Base-by-base conservation (phyloP, 768 basidiomycete species). In the Candolleomyces eurysporus region DNA sequence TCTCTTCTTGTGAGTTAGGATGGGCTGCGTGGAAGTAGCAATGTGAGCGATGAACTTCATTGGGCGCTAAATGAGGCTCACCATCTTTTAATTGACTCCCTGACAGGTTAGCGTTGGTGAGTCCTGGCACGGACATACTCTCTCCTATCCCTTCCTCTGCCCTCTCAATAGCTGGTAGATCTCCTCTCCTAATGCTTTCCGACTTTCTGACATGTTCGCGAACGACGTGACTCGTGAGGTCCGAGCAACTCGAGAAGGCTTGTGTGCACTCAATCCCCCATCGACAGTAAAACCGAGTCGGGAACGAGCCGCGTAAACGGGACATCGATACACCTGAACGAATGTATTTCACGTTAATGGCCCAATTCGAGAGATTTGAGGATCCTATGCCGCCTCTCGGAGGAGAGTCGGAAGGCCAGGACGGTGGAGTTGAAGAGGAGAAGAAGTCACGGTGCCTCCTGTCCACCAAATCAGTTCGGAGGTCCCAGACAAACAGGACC, bases 241-340 rank as follows among this genome's bases (percentile, higher is more conserved):
- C 76, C 2, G 68, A 62, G n/a, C 73, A 69, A 30, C 65, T 74
- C 10, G 67, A 49, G 59, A 81, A 86, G 2, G 72, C 72, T 10
- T 69, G 68, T 2, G 80, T 73, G 57, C 86, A 88, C 81, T 82
- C 83, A 5, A 74, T 26, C 26, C 26, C 75, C 86, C 85, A 86
- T 58, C 72, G 74, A 69, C 85, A 87, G 7, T 71, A 61, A 31
- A 63, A 63, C 31, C 65, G 48, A 39, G 60, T 45, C 17, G 55
- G 42, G 21, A 31, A 26, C 30, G 42, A 43, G 42, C 42, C 42
- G n/a, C 42, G 42, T n/a, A 43, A 43, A 11, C n/a, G 2, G n/a
- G 42, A 43, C 42, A 43, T 43, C 13, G n/a, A 1, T 26, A 4
- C 26, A 26, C 26, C 26, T 4, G 26, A 26, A 26, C 26, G 26